A percentile compares a stretch with the other conserved stretches of the same genome.
Evolutionary conservation across 176 grass and related monocot species (phyloP).

Genomic region (Calamus simplicifolius): DNA sequence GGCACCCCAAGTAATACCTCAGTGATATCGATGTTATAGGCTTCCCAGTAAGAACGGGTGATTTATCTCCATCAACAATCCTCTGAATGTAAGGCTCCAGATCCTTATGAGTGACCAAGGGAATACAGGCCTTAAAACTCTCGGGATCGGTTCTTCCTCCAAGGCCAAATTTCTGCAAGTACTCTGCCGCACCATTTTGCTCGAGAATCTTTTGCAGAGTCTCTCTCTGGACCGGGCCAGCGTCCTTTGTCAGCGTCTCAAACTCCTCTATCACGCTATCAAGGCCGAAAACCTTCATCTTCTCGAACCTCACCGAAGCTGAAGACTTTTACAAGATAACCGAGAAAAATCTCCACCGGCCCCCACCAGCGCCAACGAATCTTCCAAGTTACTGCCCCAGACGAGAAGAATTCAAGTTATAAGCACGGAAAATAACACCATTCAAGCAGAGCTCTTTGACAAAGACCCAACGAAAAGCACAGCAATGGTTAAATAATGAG

Average conservation of each 20-base stretch:
- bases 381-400: too few species aligned
- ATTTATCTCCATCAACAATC: constrained; percentile 54
- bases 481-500: too few species aligned
- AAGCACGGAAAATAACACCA: too few species aligned
- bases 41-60: constrained; percentile 63
- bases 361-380: too few species aligned
- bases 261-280: constrained; percentile 67
- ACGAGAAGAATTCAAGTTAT: too few species aligned
- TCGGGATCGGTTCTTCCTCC: constrained; percentile 60
- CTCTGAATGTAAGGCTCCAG: constrained; percentile 65
- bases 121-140: constrained; percentile 69
- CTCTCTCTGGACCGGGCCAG: constrained; percentile 49
- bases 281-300: constrained; percentile 52
- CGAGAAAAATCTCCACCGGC: too few species aligned
- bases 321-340: too few species aligned
- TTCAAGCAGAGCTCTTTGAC: too few species aligned
- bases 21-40: constrained; percentile 69
- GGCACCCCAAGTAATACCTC: constrained; percentile 27
- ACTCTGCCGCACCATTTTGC: constrained; percentile 63
- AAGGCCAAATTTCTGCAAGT: constrained; percentile 59
- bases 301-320: too few species aligned
- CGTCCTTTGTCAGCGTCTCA: constrained; percentile 47
- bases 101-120: constrained; percentile 59
- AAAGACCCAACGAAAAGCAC: too few species aligned
- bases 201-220: constrained; percentile 70